Conservation (phyloP, 805 yeast genomes). For the Wickerhamomyces ciferrii region DNA sequence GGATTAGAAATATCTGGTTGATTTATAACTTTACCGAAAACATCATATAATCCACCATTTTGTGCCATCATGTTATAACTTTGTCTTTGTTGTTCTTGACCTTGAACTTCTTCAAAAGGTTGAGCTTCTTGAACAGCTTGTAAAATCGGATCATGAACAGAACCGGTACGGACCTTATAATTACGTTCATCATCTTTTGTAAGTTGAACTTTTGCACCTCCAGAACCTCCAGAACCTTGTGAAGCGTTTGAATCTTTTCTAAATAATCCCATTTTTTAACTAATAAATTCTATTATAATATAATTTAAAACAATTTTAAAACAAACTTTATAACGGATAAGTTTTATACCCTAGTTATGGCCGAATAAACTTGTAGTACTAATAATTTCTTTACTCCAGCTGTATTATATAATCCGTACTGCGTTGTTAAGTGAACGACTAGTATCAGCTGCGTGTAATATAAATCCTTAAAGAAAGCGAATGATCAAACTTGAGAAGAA, state of each 20-base stretch:
- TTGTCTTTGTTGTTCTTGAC: constrained; percentile 12
- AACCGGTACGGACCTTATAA: constrained; percentile 60
- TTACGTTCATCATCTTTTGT: constrained; percentile 47
- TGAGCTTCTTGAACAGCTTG: constrained; percentile 93
- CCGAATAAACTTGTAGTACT: no score
- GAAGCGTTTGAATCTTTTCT: constrained; percentile 30
- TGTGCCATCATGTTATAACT: constrained; percentile 32
- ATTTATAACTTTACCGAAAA: constrained; percentile 77
- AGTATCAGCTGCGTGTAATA: not conserved
- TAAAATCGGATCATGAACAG: constrained; percentile 85
- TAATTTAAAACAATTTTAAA: no score
- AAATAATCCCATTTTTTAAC: constrained; percentile 37
- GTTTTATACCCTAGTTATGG: not conserved
- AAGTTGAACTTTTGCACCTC: constrained; percentile 30
- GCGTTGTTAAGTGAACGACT: not conserved
- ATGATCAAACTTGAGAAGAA: no score
- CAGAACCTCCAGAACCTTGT: constrained; percentile 23
- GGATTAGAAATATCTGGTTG: constrained; percentile 91
- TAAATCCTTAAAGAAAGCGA: not conserved
- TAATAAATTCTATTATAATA: not conserved
- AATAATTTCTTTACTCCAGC: not conserved
- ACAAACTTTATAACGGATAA: not conserved
- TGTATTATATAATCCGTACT: not conserved
- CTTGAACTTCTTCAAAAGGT: constrained; percentile 70
- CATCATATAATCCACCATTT: constrained; percentile 60